Base-by-base conservation (phyloP, 2,329 filamentous ascomycete genomes). In the Incumbomyces lentus region DNA sequence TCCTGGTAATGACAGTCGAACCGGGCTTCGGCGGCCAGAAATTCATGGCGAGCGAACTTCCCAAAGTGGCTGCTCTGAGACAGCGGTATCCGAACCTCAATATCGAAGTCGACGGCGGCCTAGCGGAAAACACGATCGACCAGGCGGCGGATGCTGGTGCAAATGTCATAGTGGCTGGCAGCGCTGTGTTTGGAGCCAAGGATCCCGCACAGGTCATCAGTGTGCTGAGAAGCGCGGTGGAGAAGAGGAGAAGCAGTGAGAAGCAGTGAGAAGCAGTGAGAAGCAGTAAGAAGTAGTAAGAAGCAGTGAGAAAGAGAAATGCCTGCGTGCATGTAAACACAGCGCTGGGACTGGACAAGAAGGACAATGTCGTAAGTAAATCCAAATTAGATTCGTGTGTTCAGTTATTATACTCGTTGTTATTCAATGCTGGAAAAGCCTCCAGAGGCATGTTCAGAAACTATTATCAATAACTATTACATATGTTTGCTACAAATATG, bases 21-120 rank as follows among this genome's bases (percentile, higher is more conserved):
- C 92, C 92, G 37, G 92, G 92, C 38, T 98, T 98, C 62, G 92
- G 92, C 52, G 92, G 92, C 6, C 92, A 98, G 64, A 95, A 95
- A 62, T 98, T 98, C 74, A 96, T 96, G 88, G 81, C 87, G 11
- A 86, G 86, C 6, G 87, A 95, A 70, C 78, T 98, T 56, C 88
- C 90, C 62, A 98, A 98, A 71, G 92, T 98, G 18, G 69, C 83
- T 55, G 87, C 82, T 33, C 73, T 98, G 57, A 80, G 92, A 50
- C 71, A 82, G 62, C 80, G 78, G 60, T 98, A 96, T 64, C 90
- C 92, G 2, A 77, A 95, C 5, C 70, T 98, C 52, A 92, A 95
- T 69, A 98, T 98, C 59, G 92, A 98, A 68, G 90, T 98, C 34
- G 92, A 98, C 64, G 92, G 92, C 44, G 92, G 92, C 2, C 67